Percentiles rank a stretch among this genome's conserved stretches.
Conservation (phyloP, 1,284 basidiomycete species). For the Cutaneotrichosporon sp. region DNA sequence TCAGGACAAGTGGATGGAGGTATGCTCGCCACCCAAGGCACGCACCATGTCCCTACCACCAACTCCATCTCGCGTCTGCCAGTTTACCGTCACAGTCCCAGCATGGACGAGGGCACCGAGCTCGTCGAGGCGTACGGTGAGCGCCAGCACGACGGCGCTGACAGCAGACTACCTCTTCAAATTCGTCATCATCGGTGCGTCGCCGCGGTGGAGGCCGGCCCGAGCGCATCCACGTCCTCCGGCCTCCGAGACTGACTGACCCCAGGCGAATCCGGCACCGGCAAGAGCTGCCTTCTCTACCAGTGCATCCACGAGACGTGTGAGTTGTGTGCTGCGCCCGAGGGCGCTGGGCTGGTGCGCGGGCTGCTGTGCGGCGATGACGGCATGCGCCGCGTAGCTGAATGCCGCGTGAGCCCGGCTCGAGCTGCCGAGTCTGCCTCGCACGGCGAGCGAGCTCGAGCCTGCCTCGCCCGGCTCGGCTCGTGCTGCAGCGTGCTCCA, state of each 20-base stretch:
- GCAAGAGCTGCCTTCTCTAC: slow-evolving; percentile 93
- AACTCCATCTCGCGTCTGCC: background rate
- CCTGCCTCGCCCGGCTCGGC: too few species aligned
- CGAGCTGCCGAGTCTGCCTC: too few species aligned
- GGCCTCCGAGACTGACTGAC: slow-evolving; percentile 5
- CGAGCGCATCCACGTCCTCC: background rate
- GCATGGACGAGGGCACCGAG: slow-evolving; percentile 68
- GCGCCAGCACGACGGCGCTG: slow-evolving; percentile 33
- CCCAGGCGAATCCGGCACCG: slow-evolving; percentile 89
- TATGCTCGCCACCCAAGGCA: background rate
- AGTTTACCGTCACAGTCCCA: slow-evolving; percentile 7
- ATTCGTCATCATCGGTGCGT: slow-evolving; percentile 87
- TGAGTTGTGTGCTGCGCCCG: slow-evolving; percentile 55
- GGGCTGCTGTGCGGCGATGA: background rate
- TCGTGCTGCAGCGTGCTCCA: too few species aligned
- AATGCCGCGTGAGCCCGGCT: too few species aligned
- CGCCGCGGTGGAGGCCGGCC: background rate
- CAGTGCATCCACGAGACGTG: slow-evolving; percentile 94
- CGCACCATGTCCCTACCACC: background rate
- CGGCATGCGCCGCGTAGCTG: too few species aligned
- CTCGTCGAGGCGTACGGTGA: slow-evolving; percentile 88
- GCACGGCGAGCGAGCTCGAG: too few species aligned
- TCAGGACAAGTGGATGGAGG: background rate
- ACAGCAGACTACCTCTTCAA: slow-evolving; percentile 90
- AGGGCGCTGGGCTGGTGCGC: background rate